Evolutionary conservation across 139 green algal species (phyloP), one percentile per base, ranked within the genome.

Genomic region (Chlorella sp.): DNA sequence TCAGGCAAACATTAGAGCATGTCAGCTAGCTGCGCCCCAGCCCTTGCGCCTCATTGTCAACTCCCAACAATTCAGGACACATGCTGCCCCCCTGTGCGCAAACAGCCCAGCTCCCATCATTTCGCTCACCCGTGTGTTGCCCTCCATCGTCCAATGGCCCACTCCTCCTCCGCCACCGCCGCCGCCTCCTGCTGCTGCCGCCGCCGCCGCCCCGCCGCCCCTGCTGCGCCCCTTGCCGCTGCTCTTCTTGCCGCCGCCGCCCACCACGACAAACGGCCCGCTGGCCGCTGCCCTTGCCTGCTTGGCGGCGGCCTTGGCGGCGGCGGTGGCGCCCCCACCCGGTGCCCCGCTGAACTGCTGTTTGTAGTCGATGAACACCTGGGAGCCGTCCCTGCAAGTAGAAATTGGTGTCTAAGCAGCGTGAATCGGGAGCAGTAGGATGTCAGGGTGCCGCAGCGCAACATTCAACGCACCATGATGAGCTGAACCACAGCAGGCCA

Each of bases 271-370:
- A 36, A 82, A 82, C 0, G 76, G 36, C 13, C 75, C 75, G 32
- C 36, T 44, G 57, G 36, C 70, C 13, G 70, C 70, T 20, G 28
- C 63, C 4, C 63, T 28, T 16, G 63, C 28, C 63, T 36, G 63
- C 26, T 78, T 78, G 38, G 60, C 76, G 18, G 60, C 76, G 16
- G 57, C 57, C n/a, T 72, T 82, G 63, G 60, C 57, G 2, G 76
- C 76, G 2, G 76, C 60, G 1, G 76, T 82, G 36, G 76, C 76
- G 57, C 76, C 76, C 25, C 76, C 76, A 60, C 60, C 60, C 5
- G 57, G n/a, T 3, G 13, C 76, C 13, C 76, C 76, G 3, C 60
- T 60, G 28, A 82, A 82, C 60, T 82, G 76, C 60, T 82, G 57
- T 4, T 5, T 20, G 60, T 82, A 82, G 39, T 82, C 25, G 32